Evolutionary conservation across 345 rosid genomes (phyloP).

Genomic region (Murraya paniculata): DNA sequence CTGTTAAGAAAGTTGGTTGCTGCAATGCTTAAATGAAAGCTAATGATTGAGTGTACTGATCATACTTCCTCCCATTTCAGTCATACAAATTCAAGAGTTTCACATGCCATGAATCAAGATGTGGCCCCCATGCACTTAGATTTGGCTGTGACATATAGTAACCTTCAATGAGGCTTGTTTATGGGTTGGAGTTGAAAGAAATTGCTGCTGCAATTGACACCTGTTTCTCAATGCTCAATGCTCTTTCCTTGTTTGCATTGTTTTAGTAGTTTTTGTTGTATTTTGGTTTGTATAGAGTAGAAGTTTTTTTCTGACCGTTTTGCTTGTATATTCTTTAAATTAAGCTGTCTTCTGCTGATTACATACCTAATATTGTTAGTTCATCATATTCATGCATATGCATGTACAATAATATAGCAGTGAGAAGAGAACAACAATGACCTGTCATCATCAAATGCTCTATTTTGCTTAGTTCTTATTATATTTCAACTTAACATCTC

Average conservation of each 20-base stretch:
- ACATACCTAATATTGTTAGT: no score
- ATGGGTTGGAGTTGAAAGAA: not conserved
- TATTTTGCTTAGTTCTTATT: not conserved
- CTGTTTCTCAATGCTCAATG: not conserved
- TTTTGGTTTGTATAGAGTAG: conserved; percentile 6
- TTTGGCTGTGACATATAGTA: not conserved
- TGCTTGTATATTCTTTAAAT: not conserved
- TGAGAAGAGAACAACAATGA: not conserved
- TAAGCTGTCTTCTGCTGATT: not conserved
- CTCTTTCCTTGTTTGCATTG: not conserved
- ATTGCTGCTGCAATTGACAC: conserved; percentile 3
- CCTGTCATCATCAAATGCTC: not conserved
- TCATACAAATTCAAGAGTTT: not conserved
- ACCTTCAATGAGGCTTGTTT: not conserved
- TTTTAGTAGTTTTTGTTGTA: conserved; percentile 3
- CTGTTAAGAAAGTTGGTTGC: conserved; percentile 68
- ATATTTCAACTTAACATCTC: not conserved
- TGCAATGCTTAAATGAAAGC: conserved; percentile 41
- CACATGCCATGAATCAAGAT: not conserved
- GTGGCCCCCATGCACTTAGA: not conserved
- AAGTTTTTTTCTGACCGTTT: not conserved
- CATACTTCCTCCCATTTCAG: not conserved
- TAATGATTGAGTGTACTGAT: not conserved
- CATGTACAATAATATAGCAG: no score
- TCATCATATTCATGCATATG: not conserved